These are phyloP conservation scores for Naganishia sp. DNA, from an alignment of 1,284 basidiomycete species.

Conservation along the genomic window DNA sequence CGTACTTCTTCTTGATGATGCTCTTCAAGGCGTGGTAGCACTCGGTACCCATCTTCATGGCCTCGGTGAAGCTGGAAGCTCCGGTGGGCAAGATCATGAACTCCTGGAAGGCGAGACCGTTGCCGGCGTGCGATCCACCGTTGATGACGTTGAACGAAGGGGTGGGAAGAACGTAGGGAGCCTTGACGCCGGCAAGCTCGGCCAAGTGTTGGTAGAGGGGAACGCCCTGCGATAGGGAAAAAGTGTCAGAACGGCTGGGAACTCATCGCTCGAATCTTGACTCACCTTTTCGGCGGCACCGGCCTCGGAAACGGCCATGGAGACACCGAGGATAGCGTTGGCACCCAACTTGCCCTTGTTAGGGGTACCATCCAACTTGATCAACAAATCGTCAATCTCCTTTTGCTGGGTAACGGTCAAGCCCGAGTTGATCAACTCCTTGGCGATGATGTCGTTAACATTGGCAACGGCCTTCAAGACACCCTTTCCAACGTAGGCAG, in stretches of 20 bases:
- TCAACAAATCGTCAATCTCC: constrained; percentile 96
- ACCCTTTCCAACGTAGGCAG: constrained; percentile 93
- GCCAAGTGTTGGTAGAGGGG: constrained; percentile 97
- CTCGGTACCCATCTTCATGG: constrained; percentile 98
- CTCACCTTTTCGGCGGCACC: constrained; percentile 80
- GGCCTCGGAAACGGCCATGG: constrained; percentile 92
- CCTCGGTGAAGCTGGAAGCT: constrained; percentile 86
- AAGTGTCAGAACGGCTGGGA: neutral
- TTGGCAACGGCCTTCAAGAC: constrained; percentile 92
- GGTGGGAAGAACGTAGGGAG: constrained; percentile 85
- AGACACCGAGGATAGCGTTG: constrained; percentile 98
- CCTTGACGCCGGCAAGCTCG: constrained; percentile 87
- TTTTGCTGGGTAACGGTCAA: constrained; percentile 89
- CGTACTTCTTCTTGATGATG: constrained; percentile 99
- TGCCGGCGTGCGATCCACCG: constrained; percentile 98
- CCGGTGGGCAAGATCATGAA: constrained; percentile 99
- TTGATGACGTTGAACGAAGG: constrained; percentile 99
- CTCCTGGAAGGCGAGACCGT: constrained; percentile 99
- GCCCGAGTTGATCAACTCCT: constrained; percentile 81
- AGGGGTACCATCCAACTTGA: constrained; percentile 94
- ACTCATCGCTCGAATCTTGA: neutral
- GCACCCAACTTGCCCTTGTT: constrained; percentile 99
- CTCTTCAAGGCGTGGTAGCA: constrained; percentile 99
- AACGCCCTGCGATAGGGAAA: constrained; percentile 51
- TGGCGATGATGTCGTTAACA: constrained; percentile 90